Evolutionary conservation across 2,329 filamentous ascomycete genomes (phyloP).

Genomic region (Xylaria arbuscula): DNA sequence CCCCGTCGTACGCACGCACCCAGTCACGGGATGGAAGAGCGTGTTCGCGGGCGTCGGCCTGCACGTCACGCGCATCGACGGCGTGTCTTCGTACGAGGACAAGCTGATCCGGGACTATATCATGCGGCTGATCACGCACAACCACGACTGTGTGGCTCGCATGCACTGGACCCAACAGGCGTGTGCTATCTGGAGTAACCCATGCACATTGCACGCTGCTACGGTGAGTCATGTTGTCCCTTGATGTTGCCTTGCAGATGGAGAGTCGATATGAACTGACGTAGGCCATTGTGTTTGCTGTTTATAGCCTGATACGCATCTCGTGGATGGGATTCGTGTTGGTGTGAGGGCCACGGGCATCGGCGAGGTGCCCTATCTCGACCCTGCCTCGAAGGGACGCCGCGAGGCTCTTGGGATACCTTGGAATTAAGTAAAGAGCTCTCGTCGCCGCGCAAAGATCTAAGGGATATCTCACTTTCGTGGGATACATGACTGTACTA

Average conservation of each 20-base stretch:
- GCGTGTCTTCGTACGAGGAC: constrained; percentile 52
- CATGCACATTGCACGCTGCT: constrained; percentile 49
- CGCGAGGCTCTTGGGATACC: constrained; percentile 45
- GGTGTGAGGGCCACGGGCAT: constrained; percentile 54
- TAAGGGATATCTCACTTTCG: not conserved
- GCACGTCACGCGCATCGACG: constrained; percentile 53
- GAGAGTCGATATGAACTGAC: constrained; percentile 17
- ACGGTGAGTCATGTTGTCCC: constrained; percentile 43
- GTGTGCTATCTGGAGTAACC: constrained; percentile 56
- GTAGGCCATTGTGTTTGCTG: not conserved
- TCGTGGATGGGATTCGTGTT: constrained; percentile 47
- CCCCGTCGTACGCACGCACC: constrained; percentile 69
- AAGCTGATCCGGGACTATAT: constrained; percentile 53
- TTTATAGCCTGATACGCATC: constrained; percentile 49
- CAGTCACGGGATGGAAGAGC: constrained; percentile 70
- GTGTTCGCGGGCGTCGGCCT: constrained; percentile 49
- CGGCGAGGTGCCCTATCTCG: constrained; percentile 54
- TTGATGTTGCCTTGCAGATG: constrained; percentile 4
- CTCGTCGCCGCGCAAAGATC: not conserved
- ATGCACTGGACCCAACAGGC: constrained; percentile 55
- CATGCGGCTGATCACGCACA: constrained; percentile 52
- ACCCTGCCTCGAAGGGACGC: constrained; percentile 50
- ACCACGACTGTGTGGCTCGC: constrained; percentile 55
- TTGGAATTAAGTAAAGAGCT: constrained; percentile 24
- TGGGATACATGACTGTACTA: not conserved